Evolutionary conservation across 495 filamentous ascomycete genomes (phyloP), one percentile per base, ranked within the genome.

Genomic region (Daldinia grandis): DNA sequence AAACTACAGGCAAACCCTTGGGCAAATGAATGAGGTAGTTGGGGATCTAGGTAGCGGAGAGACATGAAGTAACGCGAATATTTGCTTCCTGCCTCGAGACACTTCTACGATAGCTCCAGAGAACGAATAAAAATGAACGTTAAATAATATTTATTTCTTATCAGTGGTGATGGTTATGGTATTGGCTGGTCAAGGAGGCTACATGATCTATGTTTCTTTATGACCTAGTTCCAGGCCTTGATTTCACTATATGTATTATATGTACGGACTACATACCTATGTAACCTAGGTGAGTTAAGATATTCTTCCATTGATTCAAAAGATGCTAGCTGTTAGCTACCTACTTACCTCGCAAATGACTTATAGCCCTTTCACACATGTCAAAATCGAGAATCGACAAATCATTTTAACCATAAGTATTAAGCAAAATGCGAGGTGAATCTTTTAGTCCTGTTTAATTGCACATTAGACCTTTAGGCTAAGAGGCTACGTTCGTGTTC

Each of bases 91-190:
- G 35, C 21, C 49, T 56, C 40, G 14, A 25, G 51, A 66, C 57
- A 47, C 15, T 30, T 66, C 33, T 25, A 35, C 40, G 31, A 60
- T 68, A 62, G 64, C 57, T 42, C 24, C 58, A 65, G 1, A 15
- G 25, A 53, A 37, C 30, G 42, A 69, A 68, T 54, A 61, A 42
- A 69, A 66, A 65, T 61, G 49, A 62, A 62, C 65, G 40, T 38
- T 30, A 37, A 62, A 15, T 42, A 25, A 62, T 24, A 7, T 21
- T n/a, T 58, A 47, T 59, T 62, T 10, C 21, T 5, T 44, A 9
- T 19, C 24, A 3, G 3, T 42, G 33, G 21, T 57, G 38, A 31
- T 58, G 15, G 33, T 42, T 47, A 56, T 61, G 21, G 31, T 35
- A 14, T 12, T 35, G 3, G 3, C 10, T 35, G 12, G 21, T 59